Percentiles rank a stretch among this genome's conserved stretches.
Conservation (phyloP, 306 rosid genomes). For the Arachis stenosperma region DNA sequence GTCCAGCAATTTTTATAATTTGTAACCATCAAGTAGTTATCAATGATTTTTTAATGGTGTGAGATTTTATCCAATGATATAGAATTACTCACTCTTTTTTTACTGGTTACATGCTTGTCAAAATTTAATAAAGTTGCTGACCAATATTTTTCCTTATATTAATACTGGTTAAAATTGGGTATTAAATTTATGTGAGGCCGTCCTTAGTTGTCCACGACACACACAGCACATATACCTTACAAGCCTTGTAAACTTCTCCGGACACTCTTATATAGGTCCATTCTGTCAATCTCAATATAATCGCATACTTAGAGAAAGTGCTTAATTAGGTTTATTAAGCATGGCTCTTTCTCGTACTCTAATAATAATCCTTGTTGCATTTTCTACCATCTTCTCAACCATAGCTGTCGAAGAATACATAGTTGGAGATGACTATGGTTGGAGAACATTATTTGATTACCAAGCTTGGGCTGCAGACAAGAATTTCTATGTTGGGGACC, state of each 20-base stretch:
- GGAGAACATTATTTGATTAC: conserved; percentile 38
- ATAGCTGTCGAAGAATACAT: conserved; percentile 26
- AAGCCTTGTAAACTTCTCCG: not conserved
- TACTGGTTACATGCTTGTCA: too few relatives aligned
- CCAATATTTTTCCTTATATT: too few relatives aligned
- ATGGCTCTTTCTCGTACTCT: conserved; percentile 33
- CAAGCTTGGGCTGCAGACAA: conserved; percentile 38
- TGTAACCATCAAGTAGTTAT: too few relatives aligned
- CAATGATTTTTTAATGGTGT: too few relatives aligned
- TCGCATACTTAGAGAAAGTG: not conserved
- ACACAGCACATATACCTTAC: not conserved
- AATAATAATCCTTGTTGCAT: not conserved
- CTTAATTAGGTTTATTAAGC: not conserved
- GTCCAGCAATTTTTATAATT: too few relatives aligned
- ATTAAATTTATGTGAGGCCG: not conserved
- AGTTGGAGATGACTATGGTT: conserved; percentile 40
- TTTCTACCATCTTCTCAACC: conserved; percentile 36
- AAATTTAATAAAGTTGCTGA: too few relatives aligned
- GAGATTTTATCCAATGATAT: too few relatives aligned
- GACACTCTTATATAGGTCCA: not conserved
- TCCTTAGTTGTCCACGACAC: conserved; percentile 19
- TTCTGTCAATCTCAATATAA: not conserved
- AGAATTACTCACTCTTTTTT: too few relatives aligned
- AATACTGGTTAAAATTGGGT: too few relatives aligned
- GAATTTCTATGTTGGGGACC: conserved; percentile 41